Evolutionary conservation across 768 basidiomycete species (phyloP).

Genomic region (Boletellus ananiceps): DNA sequence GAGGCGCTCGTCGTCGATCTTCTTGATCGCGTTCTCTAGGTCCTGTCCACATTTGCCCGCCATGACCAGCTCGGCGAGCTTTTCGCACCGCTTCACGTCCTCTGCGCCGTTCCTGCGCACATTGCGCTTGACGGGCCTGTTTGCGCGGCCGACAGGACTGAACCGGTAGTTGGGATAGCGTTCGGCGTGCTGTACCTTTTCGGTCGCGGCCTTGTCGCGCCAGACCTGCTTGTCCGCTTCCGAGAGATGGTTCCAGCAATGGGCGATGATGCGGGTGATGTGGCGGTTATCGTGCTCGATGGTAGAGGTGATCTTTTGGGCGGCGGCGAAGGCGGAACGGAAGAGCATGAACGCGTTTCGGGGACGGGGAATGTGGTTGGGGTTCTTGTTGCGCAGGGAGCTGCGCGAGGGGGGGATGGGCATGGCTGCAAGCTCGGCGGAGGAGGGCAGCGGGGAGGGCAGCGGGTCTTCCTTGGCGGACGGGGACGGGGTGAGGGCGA

Average conservation of each 20-base stretch:
- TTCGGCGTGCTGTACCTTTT: conserved; percentile 45
- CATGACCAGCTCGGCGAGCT: conserved; percentile 47
- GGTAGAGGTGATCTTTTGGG: conserved; percentile 42
- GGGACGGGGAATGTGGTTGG: conserved; percentile 40
- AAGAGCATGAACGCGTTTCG: conserved; percentile 53
- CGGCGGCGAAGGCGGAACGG: conserved; percentile 54
- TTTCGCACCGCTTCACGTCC: conserved; percentile 46
- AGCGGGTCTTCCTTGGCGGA: background rate
- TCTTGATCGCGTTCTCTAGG: conserved; percentile 41
- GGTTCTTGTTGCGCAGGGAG: conserved; percentile 28
- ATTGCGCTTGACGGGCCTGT: conserved; percentile 45
- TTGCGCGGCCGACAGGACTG: conserved; percentile 40
- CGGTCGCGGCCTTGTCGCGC: conserved; percentile 46
- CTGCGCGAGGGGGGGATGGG: conserved; percentile 28
- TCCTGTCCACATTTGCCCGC: conserved; percentile 48
- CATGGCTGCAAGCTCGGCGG: conserved; percentile 23
- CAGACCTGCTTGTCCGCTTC: conserved; percentile 48
- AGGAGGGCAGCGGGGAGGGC: conserved; percentile 17
- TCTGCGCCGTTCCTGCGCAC: conserved; percentile 47
- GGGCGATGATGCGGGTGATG: conserved; percentile 52
- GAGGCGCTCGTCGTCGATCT: conserved; percentile 22
- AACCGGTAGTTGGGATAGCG: conserved; percentile 56
- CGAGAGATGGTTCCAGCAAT: conserved; percentile 51
- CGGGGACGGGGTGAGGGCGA: conserved; percentile 13
- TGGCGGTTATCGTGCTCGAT: conserved; percentile 56